Evolutionary conservation across 1,284 basidiomycete species (phyloP), one percentile per base, ranked within the genome.

Genomic region (Tilletia indica): DNA sequence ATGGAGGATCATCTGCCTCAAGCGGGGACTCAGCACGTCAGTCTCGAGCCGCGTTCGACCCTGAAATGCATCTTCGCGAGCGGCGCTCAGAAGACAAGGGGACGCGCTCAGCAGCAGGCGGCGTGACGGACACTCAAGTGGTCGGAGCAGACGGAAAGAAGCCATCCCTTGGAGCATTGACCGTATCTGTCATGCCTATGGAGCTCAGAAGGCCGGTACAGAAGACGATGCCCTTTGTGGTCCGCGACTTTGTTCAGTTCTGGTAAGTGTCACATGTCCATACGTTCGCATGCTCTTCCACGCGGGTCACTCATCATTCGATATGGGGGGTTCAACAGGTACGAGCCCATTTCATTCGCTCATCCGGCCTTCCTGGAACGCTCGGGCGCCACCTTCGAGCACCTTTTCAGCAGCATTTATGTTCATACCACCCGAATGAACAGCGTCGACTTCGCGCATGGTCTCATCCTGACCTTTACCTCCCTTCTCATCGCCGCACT

Each of bases 201-300:
- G 45, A 72, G 8, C 74, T 80, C 25, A 70, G 72, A 5, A 48
- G 72, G n/a, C 75, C 75, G 63, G 71, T 76, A 11, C 74, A 73
- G 39, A 70, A 71, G 67, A 73, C 79, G 64, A 72, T 77, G 38
- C 72, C 72, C 25, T 73, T 79, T 38, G 71, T 77, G 6, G 73
- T 81, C 8, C 72, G 80, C 38, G 80, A 81, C 72, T 81, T 79
- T 72, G 74, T 81, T 42, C 72, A 73, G 38, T 70, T 71, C 71
- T 81, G 80, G 80, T 71, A 21, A 45, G 69, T 48, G 5, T 51
- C 6, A 5, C 25, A 14, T 45, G 42, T 45, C 14, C 9, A 45
- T 45, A 45, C 14, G 42, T 4, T 6, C 25, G 47, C 25, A 25
- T 16, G 21, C 61, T 9, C 6, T 25, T n/a, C 25, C 25, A 31